Base-by-base conservation (phyloP, 768 basidiomycete genomes). In the Russula earlei region DNA sequence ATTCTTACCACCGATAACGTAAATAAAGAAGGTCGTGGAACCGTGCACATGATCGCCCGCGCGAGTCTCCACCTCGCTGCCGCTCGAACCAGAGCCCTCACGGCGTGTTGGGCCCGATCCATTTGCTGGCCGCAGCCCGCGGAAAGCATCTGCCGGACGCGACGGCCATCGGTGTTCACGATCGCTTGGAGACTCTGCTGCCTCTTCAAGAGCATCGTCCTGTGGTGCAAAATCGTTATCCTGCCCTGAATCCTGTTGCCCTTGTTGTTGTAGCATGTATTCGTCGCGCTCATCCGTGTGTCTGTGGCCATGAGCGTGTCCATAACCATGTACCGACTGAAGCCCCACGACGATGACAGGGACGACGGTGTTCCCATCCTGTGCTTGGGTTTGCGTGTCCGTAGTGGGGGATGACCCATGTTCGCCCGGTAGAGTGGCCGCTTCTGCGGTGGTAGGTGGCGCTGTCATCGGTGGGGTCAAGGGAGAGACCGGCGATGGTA, bases 271-370 rank as follows among this genome's bases (percentile, higher is more conserved):
- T 25, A 31, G 17, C 5, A 43, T 33, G 19, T 41, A 43, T 9
- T 61, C 49, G 1, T 55, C 59, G 31, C 31, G 56, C 12, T 44
- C 54, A 4, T 54, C 54, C 4, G 31, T 43, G 14, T 54, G 38
- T 20, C 62, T 55, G 31, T 59, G 60, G 3, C 42, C 59, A 47
- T 19, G 58, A 7, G 12, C 11, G 11, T 58, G 60, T 15, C 59
- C 62, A 3, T 74, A 74, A 62, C 75, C 69, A 64, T 79, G 77
- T 31, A 89, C 85, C 55, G 83, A 85, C 69, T 89, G 88, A 43
- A 91, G 70, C 9, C 88, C 88, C 25, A 91, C 87, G 52, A 91
- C 82, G 58, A 91, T 88, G 58, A 91, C 86, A 19, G 88, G 88
- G 14, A 90, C 81, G 34, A 90, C 84, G 20, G 81, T 56, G 59